These are phyloP conservation scores for Debaryomyces subglobosus DNA, from an alignment of 1,139 yeast genomes.

Conservation along the genomic window DNA sequence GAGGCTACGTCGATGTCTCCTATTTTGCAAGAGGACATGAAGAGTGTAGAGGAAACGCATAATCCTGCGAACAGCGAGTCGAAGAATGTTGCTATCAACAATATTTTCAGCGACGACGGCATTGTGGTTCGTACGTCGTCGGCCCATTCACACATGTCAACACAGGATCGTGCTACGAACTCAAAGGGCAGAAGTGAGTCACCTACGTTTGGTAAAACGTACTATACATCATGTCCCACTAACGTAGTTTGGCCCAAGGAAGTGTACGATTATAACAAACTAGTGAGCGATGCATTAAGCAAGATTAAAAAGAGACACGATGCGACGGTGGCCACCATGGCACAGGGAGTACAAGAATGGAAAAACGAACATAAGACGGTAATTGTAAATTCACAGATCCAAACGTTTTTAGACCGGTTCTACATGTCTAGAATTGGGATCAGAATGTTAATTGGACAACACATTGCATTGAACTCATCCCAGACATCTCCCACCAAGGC, in stretches of 20 bases:
- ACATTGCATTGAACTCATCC: conserved; percentile 75
- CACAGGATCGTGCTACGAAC: background rate
- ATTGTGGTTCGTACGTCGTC: conserved; percentile 43
- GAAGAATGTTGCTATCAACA: conserved; percentile 45
- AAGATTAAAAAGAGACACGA: conserved; percentile 84
- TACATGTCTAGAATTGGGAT: conserved; percentile 89
- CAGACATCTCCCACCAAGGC: conserved; percentile 54
- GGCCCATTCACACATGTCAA: conserved; percentile 16
- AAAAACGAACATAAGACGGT: conserved; percentile 56
- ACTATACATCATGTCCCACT: conserved; percentile 60
- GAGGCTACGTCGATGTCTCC: conserved; percentile 4
- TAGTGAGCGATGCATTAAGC: conserved; percentile 66
- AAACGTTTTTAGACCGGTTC: conserved; percentile 77
- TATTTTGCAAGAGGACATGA: conserved; percentile 4
- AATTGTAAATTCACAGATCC: conserved; percentile 64
- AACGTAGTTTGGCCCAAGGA: conserved; percentile 71
- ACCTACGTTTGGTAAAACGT: conserved; percentile 55
- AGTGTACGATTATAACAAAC: conserved; percentile 69
- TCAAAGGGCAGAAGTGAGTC: conserved; percentile 20
- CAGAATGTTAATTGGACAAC: conserved; percentile 88
- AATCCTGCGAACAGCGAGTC: conserved; percentile 37
- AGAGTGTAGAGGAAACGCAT: conserved; percentile 21
- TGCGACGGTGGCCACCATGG: conserved; percentile 91
- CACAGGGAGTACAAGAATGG: conserved; percentile 93
- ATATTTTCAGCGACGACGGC: conserved; percentile 57